Percentiles rank a stretch among this genome's conserved stretches.
These are phyloP conservation scores for Cotoneaster glaucophyllus DNA, from an alignment of 306 rosid genomes.

Conservation along the genomic window DNA sequence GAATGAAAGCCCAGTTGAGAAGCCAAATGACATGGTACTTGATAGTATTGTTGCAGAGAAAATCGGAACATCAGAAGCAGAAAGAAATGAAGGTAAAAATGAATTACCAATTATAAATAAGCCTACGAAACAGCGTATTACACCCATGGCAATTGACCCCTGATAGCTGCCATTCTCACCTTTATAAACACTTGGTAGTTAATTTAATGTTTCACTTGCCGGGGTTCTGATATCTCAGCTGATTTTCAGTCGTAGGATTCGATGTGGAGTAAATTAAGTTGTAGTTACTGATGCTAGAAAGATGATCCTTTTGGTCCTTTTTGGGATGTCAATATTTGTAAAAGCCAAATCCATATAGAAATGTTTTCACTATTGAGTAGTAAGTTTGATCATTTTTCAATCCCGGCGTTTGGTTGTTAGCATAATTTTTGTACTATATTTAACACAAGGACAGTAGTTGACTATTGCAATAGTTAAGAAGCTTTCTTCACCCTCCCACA, in stretches of 20 bases:
- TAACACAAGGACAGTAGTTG: too few relatives aligned
- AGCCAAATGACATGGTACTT: constrained; percentile 16
- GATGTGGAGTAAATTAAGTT: background rate
- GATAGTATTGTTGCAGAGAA: constrained; percentile 11
- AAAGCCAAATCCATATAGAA: too few relatives aligned
- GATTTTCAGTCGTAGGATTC: background rate
- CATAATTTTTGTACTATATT: too few relatives aligned
- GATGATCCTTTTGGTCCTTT: background rate
- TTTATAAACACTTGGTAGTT: constrained; percentile 15
- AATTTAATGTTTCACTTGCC: background rate
- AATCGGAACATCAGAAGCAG: constrained; percentile 17
- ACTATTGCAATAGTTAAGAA: too few relatives aligned
- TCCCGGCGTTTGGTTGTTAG: too few relatives aligned
- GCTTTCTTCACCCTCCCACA: too few relatives aligned
- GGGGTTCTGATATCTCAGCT: background rate
- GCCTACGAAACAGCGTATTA: constrained; percentile 46
- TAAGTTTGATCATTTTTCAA: too few relatives aligned
- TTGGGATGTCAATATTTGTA: too few relatives aligned
- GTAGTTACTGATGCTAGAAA: background rate
- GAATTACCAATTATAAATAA: constrained; percentile 18
- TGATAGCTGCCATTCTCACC: constrained; percentile 5
- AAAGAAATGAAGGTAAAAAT: constrained; percentile 18
- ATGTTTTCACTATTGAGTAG: too few relatives aligned
- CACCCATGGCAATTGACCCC: constrained; percentile 44
- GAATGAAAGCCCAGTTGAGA: constrained; percentile 16